These are phyloP conservation scores for Leishmania arabica DNA, from an alignment of 208 protist genomes.

Conservation along the genomic window DNA sequence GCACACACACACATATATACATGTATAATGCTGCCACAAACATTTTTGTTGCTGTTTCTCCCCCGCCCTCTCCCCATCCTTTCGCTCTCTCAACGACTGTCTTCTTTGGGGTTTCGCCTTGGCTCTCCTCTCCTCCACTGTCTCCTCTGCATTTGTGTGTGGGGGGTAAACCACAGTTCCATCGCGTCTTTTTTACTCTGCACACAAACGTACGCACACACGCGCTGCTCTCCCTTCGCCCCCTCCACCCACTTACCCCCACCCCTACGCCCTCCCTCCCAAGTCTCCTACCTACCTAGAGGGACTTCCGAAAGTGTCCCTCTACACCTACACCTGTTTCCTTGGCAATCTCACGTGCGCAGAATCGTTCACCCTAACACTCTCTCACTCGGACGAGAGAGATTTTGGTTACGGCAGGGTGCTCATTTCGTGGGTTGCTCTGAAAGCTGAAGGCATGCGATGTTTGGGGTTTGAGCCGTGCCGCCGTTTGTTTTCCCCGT, in stretches of 20 bases:
- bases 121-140: not conserved
- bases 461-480: slow-evolving; percentile 1
- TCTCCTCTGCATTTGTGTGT: not conserved
- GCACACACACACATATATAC: not conserved
- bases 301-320: not conserved
- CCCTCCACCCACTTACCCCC: not conserved
- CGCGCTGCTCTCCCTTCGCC: slow-evolving; percentile 5
- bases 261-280: not conserved
- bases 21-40: not conserved
- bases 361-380: not conserved
- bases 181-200: not conserved
- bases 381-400: not conserved
- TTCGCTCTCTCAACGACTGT: not conserved
- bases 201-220: not conserved
- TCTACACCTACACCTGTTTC: not conserved
- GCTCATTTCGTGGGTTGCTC: not conserved
- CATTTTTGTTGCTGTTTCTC: not conserved
- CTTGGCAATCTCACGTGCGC: not conserved
- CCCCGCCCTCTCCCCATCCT: not conserved
- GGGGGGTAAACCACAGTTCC: not conserved
- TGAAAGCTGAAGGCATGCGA: not conserved
- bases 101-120: not conserved
- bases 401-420: not conserved
- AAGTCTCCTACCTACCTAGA: not conserved
- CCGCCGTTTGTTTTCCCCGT: not conserved